Evolutionary conservation across 768 basidiomycete genomes (phyloP), one percentile per base, ranked within the genome.

Genomic region (Lactifluus volemus): DNA sequence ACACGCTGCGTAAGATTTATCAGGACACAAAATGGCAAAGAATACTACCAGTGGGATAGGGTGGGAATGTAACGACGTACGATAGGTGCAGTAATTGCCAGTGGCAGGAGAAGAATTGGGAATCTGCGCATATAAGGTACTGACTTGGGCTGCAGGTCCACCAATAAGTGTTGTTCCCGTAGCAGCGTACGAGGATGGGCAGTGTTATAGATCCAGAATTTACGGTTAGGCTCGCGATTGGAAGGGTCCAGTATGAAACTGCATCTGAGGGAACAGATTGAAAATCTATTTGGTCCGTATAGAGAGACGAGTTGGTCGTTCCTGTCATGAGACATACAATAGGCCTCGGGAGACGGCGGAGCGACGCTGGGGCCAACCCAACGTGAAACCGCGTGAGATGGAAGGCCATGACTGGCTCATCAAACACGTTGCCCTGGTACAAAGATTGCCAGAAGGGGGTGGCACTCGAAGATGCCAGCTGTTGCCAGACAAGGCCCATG

Each of bases 121-220:
- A 48, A 99, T 93, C 62, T 86, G 82, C 0, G 80, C 77, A 67
- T 84, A 98, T 9, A 98, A 74, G n/a, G 70, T 71, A 4, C 78
- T 70, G 32, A 96, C 83, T 54, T 75, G 75, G 12, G 70, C 69
- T 0, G 79, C 4, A 0, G 97, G 95, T 0, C 92, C 96, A 7
- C 91, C 94, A 45, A 98, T 81, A 42, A 98, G 82, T 2, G 97
- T 98, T 0, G 97, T 98, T 54, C 96, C 97, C 2, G 95, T 97
- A 69, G 93, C 97, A 3, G 88, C 84, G 60, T 81, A 82, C 0
- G 86, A 78, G 1, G 67, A 67, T 4, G 1, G 79, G 70, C 9
- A 89, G 66, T 0, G 74, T 62, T 12, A 90, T 67, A 1, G 74
- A 67, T 11, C 67, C 75, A 21, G 83, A 84, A 64, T 88, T 82